A percentile compares a stretch with the other conserved stretches of the same genome.
These are phyloP conservation scores for Zelonia costaricensis DNA, from an alignment of 208 protist genomes.

Conservation along the genomic window DNA sequence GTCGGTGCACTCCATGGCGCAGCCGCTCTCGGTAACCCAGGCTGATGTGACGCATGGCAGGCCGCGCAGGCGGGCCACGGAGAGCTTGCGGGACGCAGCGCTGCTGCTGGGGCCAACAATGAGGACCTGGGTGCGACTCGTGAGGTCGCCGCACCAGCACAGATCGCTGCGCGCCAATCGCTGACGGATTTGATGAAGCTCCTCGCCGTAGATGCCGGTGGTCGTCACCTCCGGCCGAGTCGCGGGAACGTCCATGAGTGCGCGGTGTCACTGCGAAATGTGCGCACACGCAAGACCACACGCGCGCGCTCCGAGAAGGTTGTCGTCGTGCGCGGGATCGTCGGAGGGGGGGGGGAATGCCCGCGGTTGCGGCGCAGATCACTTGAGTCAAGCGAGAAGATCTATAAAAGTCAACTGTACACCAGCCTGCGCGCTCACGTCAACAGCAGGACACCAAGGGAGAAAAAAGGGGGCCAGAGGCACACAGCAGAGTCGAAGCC, in stretches of 20 bases:
- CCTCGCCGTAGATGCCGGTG: slow-evolving; percentile 53
- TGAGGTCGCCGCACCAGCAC: slow-evolving; percentile 41
- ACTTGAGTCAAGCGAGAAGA: too few species aligned
- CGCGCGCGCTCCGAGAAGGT: too few species aligned
- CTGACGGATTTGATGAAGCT: slow-evolving; percentile 38
- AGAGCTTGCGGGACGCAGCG: slow-evolving; percentile 37
- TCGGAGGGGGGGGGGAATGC: too few species aligned
- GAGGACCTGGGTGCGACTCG: slow-evolving; percentile 43
- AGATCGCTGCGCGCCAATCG: slow-evolving; percentile 27
- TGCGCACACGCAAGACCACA: too few species aligned
- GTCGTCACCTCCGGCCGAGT: slow-evolving; percentile 58
- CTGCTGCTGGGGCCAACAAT: slow-evolving; percentile 37
- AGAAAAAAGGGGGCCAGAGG: too few species aligned
- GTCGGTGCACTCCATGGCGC: slow-evolving; percentile 23
- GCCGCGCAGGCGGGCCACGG: slow-evolving; percentile 35
- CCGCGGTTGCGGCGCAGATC: too few species aligned
- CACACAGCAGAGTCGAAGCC: too few species aligned
- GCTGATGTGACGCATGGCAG: slow-evolving; percentile 60
- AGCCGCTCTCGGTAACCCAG: slow-evolving; percentile 51
- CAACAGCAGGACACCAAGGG: too few species aligned
- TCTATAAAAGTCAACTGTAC: too few species aligned
- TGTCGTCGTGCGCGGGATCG: too few species aligned
- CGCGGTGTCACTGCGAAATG: too few species aligned
- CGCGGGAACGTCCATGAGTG: slow-evolving; percentile 30
- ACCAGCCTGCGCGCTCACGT: too few species aligned